Percentiles rank a stretch among this genome's conserved stretches.
Evolutionary conservation across 2,329 filamentous ascomycete species (phyloP).

Genomic region (Aspergillus fijiensis): DNA sequence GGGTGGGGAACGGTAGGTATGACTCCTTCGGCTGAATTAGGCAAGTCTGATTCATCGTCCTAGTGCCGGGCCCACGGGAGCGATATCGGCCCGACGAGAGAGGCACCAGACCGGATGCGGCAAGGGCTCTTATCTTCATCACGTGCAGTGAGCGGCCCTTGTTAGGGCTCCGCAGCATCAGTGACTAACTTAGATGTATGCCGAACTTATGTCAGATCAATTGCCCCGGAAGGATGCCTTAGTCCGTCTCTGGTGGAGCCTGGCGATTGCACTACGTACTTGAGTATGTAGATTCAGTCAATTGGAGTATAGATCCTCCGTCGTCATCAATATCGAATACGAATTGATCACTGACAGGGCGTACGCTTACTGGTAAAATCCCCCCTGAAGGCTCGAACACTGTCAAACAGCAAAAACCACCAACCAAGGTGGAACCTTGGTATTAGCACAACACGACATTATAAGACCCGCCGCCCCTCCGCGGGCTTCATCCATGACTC

Average conservation of each 20-base stretch:
- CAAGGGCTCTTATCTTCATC: not conserved
- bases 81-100: conserved; percentile 11
- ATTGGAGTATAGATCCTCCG: not conserved
- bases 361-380: not conserved
- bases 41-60: conserved; percentile 6
- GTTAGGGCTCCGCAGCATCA: not conserved
- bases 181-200: too few relatives aligned
- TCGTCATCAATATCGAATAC: not conserved
- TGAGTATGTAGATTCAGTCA: not conserved
- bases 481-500: not conserved
- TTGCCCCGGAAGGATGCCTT: not conserved
- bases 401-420: too few relatives aligned
- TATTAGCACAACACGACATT: too few relatives aligned
- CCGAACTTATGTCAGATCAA: not conserved
- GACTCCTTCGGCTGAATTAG: conserved; percentile 10
- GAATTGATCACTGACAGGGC: not conserved
- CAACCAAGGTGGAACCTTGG: too few relatives aligned
- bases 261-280: not conserved
- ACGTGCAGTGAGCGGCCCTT: not conserved
- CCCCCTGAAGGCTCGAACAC: too few relatives aligned
- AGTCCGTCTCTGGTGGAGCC: not conserved
- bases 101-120: not conserved
- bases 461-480: not conserved
- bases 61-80: not conserved
- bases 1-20: not conserved